Conservation (phyloP, 129 eudicot species). For the Lactuca saligna region DNA sequence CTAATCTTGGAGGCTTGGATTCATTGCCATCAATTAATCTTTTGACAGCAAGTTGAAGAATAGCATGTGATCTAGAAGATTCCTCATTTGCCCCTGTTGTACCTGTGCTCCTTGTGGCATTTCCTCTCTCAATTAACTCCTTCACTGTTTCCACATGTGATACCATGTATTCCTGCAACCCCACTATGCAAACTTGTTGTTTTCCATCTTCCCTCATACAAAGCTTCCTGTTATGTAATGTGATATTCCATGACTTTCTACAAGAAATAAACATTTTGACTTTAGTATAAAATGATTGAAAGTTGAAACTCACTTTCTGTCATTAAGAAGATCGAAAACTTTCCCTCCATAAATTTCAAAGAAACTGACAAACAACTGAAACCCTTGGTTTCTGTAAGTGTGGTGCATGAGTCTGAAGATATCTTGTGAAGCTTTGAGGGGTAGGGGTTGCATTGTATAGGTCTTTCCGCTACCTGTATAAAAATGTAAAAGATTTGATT, state of each 20-base stretch:
- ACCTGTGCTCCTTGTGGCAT: constrained; percentile 72
- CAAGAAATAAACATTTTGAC: neutral
- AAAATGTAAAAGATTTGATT: neutral
- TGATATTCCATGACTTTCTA: neutral
- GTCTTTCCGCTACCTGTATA: constrained; percentile 78
- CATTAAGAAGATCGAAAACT: constrained; percentile 69
- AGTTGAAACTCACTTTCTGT: constrained; percentile 49
- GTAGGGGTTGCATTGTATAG: constrained; percentile 79
- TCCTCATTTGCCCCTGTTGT: constrained; percentile 88
- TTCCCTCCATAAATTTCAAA: constrained; percentile 86
- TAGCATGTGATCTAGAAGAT: constrained; percentile 80
- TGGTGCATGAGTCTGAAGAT: constrained; percentile 53
- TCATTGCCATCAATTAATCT: constrained; percentile 51
- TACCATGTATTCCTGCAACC: constrained; percentile 64
- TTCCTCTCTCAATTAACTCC: constrained; percentile 72
- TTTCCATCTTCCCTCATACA: constrained; percentile 87
- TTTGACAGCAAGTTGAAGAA: constrained; percentile 74
- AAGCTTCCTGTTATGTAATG: constrained; percentile 52
- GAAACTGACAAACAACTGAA: constrained; percentile 64
- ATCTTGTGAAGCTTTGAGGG: constrained; percentile 69
- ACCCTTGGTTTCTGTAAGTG: constrained; percentile 59
- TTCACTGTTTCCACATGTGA: constrained; percentile 46
- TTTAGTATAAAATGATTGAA: neutral
- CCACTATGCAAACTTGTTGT: constrained; percentile 82
- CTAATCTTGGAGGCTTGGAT: constrained; percentile 55